Evolutionary conservation across 2,329 filamentous ascomycete genomes (phyloP).

Genomic region (Ascochyta lentis): DNA sequence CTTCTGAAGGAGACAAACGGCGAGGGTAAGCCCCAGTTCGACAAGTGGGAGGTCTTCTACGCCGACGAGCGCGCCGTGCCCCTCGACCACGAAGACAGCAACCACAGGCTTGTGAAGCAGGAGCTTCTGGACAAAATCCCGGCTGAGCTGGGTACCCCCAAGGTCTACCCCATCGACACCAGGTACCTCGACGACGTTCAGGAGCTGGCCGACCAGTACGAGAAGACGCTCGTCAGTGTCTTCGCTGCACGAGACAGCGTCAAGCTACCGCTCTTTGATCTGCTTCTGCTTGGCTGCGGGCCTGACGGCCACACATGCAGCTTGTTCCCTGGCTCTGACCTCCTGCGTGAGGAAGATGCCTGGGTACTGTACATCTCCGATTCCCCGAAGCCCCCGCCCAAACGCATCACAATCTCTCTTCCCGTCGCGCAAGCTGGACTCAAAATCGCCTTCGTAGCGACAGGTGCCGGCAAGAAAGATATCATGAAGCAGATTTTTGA

Average conservation of each 20-base stretch:
- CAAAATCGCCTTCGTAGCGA: conserved; percentile 89
- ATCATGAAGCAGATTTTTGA: conserved; percentile 94
- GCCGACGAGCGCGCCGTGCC: conserved; percentile 96
- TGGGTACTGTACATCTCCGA: conserved; percentile 94
- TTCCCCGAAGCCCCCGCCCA: conserved; percentile 91
- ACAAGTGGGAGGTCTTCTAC: conserved; percentile 97
- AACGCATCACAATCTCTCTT: conserved; percentile 88
- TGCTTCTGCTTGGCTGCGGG: conserved; percentile 90
- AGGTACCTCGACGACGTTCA: conserved; percentile 76
- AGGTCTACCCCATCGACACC: conserved; percentile 79
- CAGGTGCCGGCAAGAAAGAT: conserved; percentile 86
- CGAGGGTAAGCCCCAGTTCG: conserved; percentile 74
- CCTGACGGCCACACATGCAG: conserved; percentile 98
- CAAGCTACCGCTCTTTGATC: conserved; percentile 91
- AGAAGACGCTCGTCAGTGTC: conserved; percentile 80
- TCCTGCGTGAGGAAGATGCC: conserved; percentile 83
- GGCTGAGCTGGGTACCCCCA: conserved; percentile 67
- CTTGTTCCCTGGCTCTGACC: conserved; percentile 86
- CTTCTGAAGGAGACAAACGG: conserved; percentile 66
- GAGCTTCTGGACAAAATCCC: conserved; percentile 92
- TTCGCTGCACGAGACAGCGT: conserved; percentile 95
- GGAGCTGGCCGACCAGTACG: conserved; percentile 92
- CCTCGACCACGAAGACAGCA: conserved; percentile 90
- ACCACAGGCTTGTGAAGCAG: conserved; percentile 85
- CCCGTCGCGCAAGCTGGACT: conserved; percentile 88